Conservation (phyloP, 176 grass and related monocot genomes). For the Carex kokanica region DNA sequence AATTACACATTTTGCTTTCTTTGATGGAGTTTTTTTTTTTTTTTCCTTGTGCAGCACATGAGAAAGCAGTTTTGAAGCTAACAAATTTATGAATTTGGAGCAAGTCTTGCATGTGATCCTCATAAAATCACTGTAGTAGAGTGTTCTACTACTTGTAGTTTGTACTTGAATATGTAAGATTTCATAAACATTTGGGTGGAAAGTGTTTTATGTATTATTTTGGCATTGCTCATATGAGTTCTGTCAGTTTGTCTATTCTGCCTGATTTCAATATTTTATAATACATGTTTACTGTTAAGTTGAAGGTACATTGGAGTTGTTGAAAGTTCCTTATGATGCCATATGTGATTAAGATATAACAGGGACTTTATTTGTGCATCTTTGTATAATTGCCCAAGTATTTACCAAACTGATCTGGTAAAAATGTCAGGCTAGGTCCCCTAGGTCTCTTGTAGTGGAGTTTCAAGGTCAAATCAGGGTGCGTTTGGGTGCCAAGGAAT, state of each 20-base stretch:
- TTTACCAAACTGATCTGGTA: background rate
- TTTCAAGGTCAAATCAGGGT: background rate
- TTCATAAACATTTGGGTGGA: background rate
- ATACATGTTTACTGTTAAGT: background rate
- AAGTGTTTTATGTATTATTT: background rate
- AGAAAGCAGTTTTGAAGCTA: constrained; percentile 10
- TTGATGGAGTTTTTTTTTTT: background rate
- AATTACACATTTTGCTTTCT: background rate
- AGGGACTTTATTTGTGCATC: too few relatives aligned
- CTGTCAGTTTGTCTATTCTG: background rate
- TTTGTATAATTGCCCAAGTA: background rate
- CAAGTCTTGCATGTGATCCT: background rate
- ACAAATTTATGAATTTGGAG: background rate
- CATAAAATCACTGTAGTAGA: background rate
- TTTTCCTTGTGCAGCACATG: background rate
- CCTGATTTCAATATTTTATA: background rate
- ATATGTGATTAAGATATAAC: background rate
- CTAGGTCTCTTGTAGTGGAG: background rate
- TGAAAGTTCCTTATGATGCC: background rate
- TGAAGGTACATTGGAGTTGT: background rate
- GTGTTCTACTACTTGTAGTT: background rate
- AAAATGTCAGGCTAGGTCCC: background rate
- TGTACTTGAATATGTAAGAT: background rate
- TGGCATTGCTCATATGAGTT: background rate
- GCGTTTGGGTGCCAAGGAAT: too few relatives aligned